Conservation (phyloP, 108 stramenopile species). For the Cyclotella cryptica region DNA sequence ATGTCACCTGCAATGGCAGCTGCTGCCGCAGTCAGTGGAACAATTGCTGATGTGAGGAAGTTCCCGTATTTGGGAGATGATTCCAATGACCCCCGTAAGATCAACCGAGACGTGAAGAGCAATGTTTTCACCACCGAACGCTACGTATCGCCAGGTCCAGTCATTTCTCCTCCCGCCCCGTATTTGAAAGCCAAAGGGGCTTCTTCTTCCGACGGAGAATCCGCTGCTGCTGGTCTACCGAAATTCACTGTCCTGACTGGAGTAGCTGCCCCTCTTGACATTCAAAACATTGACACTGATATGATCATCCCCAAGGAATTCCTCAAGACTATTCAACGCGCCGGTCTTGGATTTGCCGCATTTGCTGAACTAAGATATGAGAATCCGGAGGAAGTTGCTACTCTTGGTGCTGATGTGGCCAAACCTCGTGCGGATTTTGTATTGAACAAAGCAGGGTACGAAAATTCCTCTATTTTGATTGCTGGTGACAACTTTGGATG, state of each 20-base stretch:
- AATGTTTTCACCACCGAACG: conserved; percentile 77
- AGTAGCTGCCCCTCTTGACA: conserved; percentile 89
- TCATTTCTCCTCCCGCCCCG: conserved; percentile 81
- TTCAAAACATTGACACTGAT: conserved; percentile 96
- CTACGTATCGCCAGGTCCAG: conserved; percentile 65
- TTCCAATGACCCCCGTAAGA: conserved; percentile 66
- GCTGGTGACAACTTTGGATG: conserved; percentile 96
- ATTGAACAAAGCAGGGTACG: conserved; percentile 87
- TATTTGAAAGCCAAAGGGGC: conserved; percentile 54
- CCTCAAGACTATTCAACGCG: conserved; percentile 94
- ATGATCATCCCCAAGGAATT: conserved; percentile 98
- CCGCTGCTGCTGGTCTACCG: conserved; percentile 77
- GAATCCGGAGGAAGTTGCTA: conserved; percentile 89
- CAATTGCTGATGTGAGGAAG: conserved; percentile 87
- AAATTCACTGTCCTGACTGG: conserved; percentile 79
- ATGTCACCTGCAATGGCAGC: conserved; percentile 96
- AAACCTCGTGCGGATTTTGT: conserved; percentile 77
- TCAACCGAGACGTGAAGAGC: conserved; percentile 39
- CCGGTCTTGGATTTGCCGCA: conserved; percentile 92
- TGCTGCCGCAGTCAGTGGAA: conserved; percentile 86
- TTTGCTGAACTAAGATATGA: conserved; percentile 93
- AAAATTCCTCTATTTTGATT: conserved; percentile 81
- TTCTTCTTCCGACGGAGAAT: conserved; percentile 20
- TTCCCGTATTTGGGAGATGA: conserved; percentile 82
- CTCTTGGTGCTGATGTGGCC: conserved; percentile 85